Base-by-base conservation (phyloP, 139 green algal genomes). In the Astrephomene gubernaculifera region DNA sequence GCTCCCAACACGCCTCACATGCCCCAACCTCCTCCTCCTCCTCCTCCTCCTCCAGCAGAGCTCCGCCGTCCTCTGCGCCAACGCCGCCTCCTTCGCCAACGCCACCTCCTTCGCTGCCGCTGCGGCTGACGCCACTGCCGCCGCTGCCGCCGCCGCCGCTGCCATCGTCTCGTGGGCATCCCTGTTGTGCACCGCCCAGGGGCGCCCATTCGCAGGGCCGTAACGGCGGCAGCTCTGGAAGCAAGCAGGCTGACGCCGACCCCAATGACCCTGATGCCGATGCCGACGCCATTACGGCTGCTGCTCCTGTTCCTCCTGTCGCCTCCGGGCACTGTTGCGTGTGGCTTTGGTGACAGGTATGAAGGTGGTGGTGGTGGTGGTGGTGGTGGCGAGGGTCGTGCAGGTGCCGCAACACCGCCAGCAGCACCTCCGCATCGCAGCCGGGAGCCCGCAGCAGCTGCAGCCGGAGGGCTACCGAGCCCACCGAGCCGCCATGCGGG, bases 361-460 rank as follows among this genome's bases (percentile, higher is more conserved):
- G 8, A 25, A 1, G 65, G 35, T 72, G 65, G 44, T 33, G 33
- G 65, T 29, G 27, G 4, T 53, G 1, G 38, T 75, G 27, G 38
- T 8, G 22, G 70, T 54, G 43, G 33, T 78, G 35, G 41, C 41
- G 31, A 10, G 31, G 71, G 71, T 65, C 35, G 53, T 81, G 73
- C 38, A 82, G 54, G 75, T 82, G 31, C 8, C 41, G 57, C 45
- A 82, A 14, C 9, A 82, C 38, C 3, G 35, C 75, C 4, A 60
- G 10, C 2, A 22, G 31, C 10, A 31, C 78, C 3, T 84, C 78
- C 2, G 78, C 78, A 25, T 84, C 78, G 41, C 78, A 84, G n/a
- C 43, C 43, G 24, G 78, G 78, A 21, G 49, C 43, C 25, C 78
- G 78, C 41, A 84, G 78, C 61, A 64, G 25, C 60, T 70, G 39